Evolutionary conservation across 1,139 yeast genomes (phyloP), one percentile per base, ranked within the genome.

Genomic region (Suhomyces panamericanus): DNA sequence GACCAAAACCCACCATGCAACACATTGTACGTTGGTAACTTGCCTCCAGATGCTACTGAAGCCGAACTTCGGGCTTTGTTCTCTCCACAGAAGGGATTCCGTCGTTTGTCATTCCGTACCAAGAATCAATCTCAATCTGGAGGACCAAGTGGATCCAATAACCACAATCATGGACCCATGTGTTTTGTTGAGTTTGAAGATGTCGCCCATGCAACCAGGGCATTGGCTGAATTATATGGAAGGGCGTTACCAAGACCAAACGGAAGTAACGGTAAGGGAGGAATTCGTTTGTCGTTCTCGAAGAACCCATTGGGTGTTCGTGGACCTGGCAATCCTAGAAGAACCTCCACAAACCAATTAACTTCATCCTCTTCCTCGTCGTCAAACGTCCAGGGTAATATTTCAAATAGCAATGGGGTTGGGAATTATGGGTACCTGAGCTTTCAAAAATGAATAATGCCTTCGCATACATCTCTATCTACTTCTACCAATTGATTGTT

Each of bases 1-100:
- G 99, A 93, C 66, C 99, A 93, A 67, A 93, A 93, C 60, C 99
- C 99, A 9, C 99, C 99, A 7, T 93, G 99, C 70, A 93, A 93
- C 64, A 93, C 99, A 0, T 73, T 93, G 47, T 93, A 93, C 58
- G 99, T 93, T 42, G 99, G 99, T 17, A 93, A 93, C 63, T 76
- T 93, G 57, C 99, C 99, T 3, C 96, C 96, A 10, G 97, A 93
- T 70, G 96, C 98, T 3, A 85, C 96, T 3, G 99, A 93, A 62
- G 87, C 87, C 48, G 99, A 93, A 65, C 78, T 93, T 53, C 82
- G 96, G 54, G 84, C 88, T 27, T 70, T 93, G 51, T 93, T 93
- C 63, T 80, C 95, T 22, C 86, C 90, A 12, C 96, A 93, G 59
- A 83, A 86, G 50, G 99, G 99, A 2, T 93, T 93, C 71, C 84